Conservation (phyloP, 2,329 filamentous ascomycete species). For the Penicillium nordicum region DNA sequence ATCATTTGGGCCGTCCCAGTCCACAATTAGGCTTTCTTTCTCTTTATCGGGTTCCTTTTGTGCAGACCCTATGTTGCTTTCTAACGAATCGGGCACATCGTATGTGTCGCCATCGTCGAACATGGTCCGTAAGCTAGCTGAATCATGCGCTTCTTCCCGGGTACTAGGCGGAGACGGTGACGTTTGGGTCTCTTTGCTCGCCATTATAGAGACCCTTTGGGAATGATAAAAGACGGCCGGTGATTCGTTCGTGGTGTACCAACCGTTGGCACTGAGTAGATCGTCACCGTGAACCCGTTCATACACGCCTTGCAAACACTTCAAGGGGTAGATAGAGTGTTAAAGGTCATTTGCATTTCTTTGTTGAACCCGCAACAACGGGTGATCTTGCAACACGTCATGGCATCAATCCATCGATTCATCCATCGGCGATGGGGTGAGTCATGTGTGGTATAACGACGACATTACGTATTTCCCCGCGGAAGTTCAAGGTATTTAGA, state of each 20-base stretch:
- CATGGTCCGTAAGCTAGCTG: not conserved
- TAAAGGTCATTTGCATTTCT: no score
- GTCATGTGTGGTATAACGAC: not conserved
- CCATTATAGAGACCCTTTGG: not conserved
- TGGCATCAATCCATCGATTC: not conserved
- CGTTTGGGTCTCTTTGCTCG: not conserved
- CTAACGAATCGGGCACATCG: not conserved
- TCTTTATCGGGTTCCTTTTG: not conserved
- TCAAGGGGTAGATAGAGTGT: no score
- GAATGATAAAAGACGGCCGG: no score
- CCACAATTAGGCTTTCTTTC: not conserved
- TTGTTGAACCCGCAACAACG: not conserved
- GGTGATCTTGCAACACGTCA: not conserved
- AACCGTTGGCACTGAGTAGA: not conserved
- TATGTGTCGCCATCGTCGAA: not conserved
- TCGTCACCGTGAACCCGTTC: no score
- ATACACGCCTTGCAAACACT: not conserved
- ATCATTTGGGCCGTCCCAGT: conserved; percentile 6
- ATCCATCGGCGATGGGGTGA: not conserved
- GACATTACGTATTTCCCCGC: not conserved
- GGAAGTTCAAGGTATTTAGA: not conserved
- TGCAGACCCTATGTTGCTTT: not conserved
- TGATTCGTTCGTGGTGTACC: not conserved
- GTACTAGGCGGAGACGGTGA: not conserved
- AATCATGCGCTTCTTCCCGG: not conserved